Percentiles rank a stretch among this genome's conserved stretches.
Conservation (phyloP, 768 basidiomycete species). For the Boletus sp. region DNA sequence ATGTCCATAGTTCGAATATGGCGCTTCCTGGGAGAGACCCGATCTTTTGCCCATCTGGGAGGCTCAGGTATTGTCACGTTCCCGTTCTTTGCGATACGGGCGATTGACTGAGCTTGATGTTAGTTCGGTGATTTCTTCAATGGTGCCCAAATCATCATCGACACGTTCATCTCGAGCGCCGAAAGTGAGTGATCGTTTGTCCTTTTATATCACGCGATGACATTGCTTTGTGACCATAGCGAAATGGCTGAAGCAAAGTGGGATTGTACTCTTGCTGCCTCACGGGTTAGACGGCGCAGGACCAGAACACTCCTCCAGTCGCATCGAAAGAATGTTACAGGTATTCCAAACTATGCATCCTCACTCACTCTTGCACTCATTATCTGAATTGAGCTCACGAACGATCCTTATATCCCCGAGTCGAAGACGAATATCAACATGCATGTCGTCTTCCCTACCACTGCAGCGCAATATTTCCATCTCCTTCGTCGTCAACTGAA, state of each 20-base stretch:
- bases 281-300: conserved; percentile 92
- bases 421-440: conserved; percentile 63
- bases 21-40: conserved; percentile 85
- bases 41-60: conserved; percentile 87
- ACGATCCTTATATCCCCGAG: conserved; percentile 52
- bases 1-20: conserved; percentile 83
- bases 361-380: neutral
- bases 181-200: conserved; percentile 55
- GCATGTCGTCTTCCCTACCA: conserved; percentile 82
- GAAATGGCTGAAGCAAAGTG: conserved; percentile 93
- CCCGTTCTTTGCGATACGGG: neutral
- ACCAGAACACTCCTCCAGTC: conserved; percentile 87
- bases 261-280: conserved; percentile 78
- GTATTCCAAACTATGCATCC: conserved; percentile 35
- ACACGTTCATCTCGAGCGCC: conserved; percentile 80
- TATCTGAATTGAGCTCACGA: conserved; percentile 56
- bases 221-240: conserved; percentile 40
- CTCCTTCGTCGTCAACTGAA: conserved; percentile 81
- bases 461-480: conserved; percentile 91
- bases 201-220: neutral
- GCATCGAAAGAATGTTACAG: conserved; percentile 90
- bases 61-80: conserved; percentile 56
- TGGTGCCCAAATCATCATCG: conserved; percentile 83
- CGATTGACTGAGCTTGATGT: neutral
- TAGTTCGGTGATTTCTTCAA: conserved; percentile 94